Evolutionary conservation across 2,329 filamentous ascomycete genomes (phyloP).

Genomic region (Trichoderma atroviride): DNA sequence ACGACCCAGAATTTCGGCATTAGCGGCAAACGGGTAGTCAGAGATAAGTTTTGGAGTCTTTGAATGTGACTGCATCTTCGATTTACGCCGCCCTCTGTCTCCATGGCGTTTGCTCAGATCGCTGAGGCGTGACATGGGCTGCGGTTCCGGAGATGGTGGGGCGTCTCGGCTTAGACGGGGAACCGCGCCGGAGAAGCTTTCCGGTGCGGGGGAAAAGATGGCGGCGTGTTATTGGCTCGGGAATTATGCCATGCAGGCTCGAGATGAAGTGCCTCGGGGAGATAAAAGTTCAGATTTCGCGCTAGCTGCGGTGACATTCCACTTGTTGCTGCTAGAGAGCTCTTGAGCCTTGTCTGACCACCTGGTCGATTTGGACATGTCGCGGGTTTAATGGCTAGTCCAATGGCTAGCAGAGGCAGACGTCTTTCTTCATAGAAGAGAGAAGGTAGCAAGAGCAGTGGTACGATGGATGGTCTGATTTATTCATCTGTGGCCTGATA

Average conservation of each 20-base stretch:
- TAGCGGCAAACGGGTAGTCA: slow-evolving; percentile 1
- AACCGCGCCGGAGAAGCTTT: neutral
- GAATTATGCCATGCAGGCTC: neutral
- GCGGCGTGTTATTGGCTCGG: neutral
- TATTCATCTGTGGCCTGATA: neutral
- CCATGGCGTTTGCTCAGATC: neutral
- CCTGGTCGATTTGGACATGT: neutral
- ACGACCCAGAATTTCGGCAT: slow-evolving; percentile 3
- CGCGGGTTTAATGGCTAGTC: neutral
- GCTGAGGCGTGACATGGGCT: slow-evolving; percentile 1
- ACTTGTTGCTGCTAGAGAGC: neutral
- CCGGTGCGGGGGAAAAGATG: slow-evolving; percentile 2
- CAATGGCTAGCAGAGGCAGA: neutral
- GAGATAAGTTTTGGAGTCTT: neutral
- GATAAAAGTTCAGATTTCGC: neutral
- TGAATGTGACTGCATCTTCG: neutral
- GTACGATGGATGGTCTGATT: neutral
- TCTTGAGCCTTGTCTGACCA: slow-evolving; percentile 8
- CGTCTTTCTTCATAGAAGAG: neutral
- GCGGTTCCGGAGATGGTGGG: slow-evolving; percentile 3
- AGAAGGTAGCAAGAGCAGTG: neutral
- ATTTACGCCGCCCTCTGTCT: neutral
- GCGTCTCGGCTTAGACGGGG: neutral
- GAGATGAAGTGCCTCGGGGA: neutral
- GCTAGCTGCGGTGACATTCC: neutral